Evolutionary conservation across 192 early-diverging fungal species (phyloP).

Genomic region (Podila minutissima): DNA sequence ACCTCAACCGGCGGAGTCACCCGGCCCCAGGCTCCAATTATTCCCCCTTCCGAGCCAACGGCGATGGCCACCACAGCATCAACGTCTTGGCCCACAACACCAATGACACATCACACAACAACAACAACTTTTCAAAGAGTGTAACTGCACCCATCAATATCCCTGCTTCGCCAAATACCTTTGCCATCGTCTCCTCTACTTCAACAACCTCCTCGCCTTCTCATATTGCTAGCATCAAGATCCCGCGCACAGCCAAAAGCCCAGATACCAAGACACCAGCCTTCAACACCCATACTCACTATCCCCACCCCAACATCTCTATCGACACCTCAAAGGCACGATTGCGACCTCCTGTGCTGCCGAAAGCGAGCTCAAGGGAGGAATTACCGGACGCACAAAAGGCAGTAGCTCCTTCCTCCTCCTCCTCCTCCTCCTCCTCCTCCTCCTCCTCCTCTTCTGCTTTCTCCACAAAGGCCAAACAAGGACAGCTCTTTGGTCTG

Average conservation of each 20-base stretch:
- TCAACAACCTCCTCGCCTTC: constrained; percentile 20
- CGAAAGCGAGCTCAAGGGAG: background rate
- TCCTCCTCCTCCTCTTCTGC: no score
- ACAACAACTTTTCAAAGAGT: background rate
- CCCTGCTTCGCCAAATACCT: background rate
- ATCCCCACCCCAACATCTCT: constrained; percentile 40
- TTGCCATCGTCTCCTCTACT: constrained; percentile 13
- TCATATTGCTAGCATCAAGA: constrained; percentile 8
- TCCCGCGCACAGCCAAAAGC: constrained; percentile 10
- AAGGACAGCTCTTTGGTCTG: constrained; percentile 20
- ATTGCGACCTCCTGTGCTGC: constrained; percentile 8
- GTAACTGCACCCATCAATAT: background rate
- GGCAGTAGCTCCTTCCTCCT: background rate
- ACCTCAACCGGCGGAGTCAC: background rate
- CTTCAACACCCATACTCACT: background rate
- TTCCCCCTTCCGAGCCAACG: background rate
- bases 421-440: no score
- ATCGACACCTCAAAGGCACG: constrained; percentile 46
- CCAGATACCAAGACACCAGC: background rate
- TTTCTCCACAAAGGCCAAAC: background rate
- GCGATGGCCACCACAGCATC: constrained; percentile 26
- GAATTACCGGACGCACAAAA: background rate
- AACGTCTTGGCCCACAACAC: constrained; percentile 35
- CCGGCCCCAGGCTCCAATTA: background rate
- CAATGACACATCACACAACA: background rate